Evolutionary conservation across 2,329 filamentous ascomycete species (phyloP).

Genomic region (Rutstroemia sp.): DNA sequence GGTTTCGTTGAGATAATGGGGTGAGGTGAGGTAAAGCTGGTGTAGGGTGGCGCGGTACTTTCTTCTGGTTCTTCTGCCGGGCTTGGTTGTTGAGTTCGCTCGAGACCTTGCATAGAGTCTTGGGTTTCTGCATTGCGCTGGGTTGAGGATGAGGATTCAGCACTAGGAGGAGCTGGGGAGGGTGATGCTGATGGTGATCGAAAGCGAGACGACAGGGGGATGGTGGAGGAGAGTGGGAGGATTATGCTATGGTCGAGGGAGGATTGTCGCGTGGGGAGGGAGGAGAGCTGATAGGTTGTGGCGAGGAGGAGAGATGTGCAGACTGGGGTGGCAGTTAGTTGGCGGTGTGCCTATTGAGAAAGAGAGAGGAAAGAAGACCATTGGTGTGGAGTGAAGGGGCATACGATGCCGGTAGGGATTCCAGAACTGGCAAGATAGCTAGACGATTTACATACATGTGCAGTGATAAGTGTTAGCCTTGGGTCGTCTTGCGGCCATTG

Average conservation of each 20-base stretch:
- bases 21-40: neutral
- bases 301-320: constrained; percentile 59
- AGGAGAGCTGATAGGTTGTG: constrained; percentile 28
- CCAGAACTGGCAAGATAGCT: no score
- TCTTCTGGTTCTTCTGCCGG: neutral
- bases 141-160: neutral
- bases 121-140: no score
- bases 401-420: neutral
- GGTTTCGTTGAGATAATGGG: neutral
- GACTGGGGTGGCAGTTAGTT: constrained; percentile 25
- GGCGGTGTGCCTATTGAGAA: constrained; percentile 6
- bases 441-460: no score
- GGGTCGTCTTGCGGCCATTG: no score
- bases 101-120: no score
- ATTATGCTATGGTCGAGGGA: neutral
- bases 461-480: no score
- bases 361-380: no score
- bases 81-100: no score
- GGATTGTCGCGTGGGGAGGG: neutral
- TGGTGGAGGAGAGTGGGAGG: neutral
- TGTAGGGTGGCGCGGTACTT: constrained; percentile 16
- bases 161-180: neutral
- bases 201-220: neutral
- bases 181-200: neutral
- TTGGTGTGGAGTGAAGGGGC: neutral